Conservation (phyloP, 495 filamentous ascomycete species). For the Ascobolus immersus region DNA sequence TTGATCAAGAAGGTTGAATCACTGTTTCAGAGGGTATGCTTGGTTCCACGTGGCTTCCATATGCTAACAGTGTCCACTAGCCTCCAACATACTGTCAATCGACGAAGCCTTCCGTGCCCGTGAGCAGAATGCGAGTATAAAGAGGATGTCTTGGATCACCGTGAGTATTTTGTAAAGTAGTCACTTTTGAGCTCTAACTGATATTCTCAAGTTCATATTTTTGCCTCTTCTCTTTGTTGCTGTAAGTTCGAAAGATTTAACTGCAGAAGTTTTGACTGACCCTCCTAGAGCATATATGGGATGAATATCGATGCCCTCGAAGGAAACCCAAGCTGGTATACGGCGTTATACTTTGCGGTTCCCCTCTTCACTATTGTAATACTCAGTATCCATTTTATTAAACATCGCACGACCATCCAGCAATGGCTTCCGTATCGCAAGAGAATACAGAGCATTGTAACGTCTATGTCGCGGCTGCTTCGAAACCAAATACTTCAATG, state of each 20-base stretch:
- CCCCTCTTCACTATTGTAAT: background rate
- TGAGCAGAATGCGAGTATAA: conserved; percentile 10
- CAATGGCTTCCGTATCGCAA: too few relatives aligned
- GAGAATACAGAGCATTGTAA: too few relatives aligned
- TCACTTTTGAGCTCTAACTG: background rate
- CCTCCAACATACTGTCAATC: conserved; percentile 11
- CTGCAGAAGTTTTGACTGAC: background rate
- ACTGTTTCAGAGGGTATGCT: too few relatives aligned
- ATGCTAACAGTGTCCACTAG: too few relatives aligned
- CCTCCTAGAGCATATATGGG: conserved; percentile 2
- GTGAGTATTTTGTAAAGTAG: conserved; percentile 3
- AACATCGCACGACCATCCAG: background rate
- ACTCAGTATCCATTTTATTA: background rate
- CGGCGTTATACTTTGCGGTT: conserved; percentile 1
- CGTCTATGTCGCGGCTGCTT: too few relatives aligned
- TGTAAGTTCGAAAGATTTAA: conserved; percentile 1
- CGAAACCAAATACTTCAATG: too few relatives aligned
- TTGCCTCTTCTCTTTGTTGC: conserved; percentile 11
- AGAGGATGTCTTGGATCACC: conserved; percentile 12
- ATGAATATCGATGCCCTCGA: conserved; percentile 4
- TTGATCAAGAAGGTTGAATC: too few relatives aligned
- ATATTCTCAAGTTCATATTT: conserved; percentile 11
- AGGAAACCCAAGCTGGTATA: conserved; percentile 2
- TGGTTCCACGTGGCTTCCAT: too few relatives aligned
- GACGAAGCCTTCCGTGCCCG: conserved; percentile 11